Evolutionary conservation across 192 early-diverging fungal genomes (phyloP), one percentile per base, ranked within the genome.

Genomic region (Podila minutissima): DNA sequence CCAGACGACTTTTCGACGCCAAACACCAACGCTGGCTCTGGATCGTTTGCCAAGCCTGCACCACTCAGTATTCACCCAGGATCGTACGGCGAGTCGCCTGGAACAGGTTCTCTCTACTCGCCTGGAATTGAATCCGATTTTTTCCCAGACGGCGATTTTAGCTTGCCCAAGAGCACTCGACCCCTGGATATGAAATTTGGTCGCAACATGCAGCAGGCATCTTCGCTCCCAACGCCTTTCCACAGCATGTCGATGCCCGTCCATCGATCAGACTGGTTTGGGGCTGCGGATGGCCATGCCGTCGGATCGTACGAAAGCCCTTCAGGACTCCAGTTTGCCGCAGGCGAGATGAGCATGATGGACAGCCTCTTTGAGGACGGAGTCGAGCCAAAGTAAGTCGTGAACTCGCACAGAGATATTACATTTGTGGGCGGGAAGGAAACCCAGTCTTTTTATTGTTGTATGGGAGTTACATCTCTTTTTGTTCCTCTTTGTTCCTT

Each of bases 361-460:
- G 85, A 86, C 74, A 86, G 69, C 31, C 69, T 79, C 32, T 81
- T 81, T 66, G 77, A 89, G 61, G 85, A 86, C 31, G 86, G 75
- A 62, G 82, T 82, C 63, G 86, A 85, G 38, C 86, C 85, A 60
- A 86, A 87, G 59, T 86, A 88, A 28, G 17, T 51, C 9, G n/a
- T 64, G 10, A 9, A 64, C 41, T 26, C 9, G 10, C 10, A 37
- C 35, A 11, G 7, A 1, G 0, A 31, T 33, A 26, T 32, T 7
- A 60, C 17, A 13, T 28, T 9, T 28, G 59, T 17, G 28, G 22
- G 59, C 17, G 59, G 6, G 28, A 31, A 31, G 26, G 9, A 19
- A 32, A 37, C 35, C 35, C 35, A 10, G 1, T 60, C 22, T 32
- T 19, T 1, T 17, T 19, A 4, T 24, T 33, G 17, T 32, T 9